Conservation (phyloP, 768 basidiomycete species). For the Pulveroboletus frians region DNA sequence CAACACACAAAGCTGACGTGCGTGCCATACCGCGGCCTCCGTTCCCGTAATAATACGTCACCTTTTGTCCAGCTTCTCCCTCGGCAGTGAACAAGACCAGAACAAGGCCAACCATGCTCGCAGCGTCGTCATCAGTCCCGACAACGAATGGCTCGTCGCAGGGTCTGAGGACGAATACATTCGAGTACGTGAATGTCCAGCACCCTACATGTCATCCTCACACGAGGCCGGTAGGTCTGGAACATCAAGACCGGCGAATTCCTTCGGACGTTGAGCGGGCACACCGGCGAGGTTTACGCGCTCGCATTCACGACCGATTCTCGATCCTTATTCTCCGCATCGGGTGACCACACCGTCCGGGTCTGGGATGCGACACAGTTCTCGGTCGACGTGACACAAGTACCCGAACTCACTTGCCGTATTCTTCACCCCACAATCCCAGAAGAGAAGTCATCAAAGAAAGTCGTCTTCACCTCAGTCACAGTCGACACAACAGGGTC, state of each 20-base stretch:
- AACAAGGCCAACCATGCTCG: slow-evolving; percentile 30
- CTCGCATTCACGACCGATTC: slow-evolving; percentile 34
- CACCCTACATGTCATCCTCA: slow-evolving; percentile 1
- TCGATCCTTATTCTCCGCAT: slow-evolving; percentile 31
- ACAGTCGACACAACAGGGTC: slow-evolving; percentile 31
- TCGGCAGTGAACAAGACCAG: slow-evolving; percentile 20
- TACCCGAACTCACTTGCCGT: slow-evolving; percentile 17
- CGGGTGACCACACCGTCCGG: slow-evolving; percentile 33
- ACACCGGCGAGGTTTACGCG: slow-evolving; percentile 33
- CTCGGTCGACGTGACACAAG: slow-evolving; percentile 14
- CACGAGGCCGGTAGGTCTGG: slow-evolving; percentile 22
- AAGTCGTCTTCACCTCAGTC: slow-evolving; percentile 29
- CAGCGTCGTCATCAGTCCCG: slow-evolving; percentile 30
- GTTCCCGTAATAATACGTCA: not conserved
- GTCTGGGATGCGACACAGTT: slow-evolving; percentile 32
- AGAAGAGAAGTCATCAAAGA: slow-evolving; percentile 16
- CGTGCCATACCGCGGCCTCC: not conserved
- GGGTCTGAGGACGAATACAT: slow-evolving; percentile 33
- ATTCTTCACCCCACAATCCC: slow-evolving; percentile 15
- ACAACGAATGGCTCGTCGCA: slow-evolving; percentile 28
- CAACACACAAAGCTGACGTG: slow-evolving; percentile 27
- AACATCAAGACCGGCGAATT: slow-evolving; percentile 21
- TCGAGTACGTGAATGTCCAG: slow-evolving; percentile 20
- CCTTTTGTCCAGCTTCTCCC: slow-evolving; percentile 19
- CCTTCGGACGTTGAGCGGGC: slow-evolving; percentile 29